Evolutionary conservation across 768 basidiomycete genomes (phyloP).

Genomic region (Hysterangium stoloniferum): DNA sequence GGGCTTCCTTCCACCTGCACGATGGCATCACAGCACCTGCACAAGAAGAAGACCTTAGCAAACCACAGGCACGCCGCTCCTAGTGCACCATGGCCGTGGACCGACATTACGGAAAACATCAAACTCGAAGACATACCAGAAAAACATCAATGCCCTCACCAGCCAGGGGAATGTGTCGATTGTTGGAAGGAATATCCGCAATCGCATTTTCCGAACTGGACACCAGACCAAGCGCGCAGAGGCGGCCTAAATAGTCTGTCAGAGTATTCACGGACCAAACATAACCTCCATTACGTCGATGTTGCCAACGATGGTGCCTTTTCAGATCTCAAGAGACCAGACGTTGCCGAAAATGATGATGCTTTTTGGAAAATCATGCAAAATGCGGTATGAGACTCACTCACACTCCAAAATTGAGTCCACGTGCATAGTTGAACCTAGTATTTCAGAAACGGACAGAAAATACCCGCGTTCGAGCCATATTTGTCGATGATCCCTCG

Average conservation of each 20-base stretch:
- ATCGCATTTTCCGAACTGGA: conserved; percentile 50
- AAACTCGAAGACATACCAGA: background rate
- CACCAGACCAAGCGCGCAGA: conserved; percentile 30
- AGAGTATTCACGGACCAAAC: background rate
- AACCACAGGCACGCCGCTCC: background rate
- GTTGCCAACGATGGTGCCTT: conserved; percentile 17
- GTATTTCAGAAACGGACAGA: conserved; percentile 23
- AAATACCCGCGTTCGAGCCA: conserved; percentile 36
- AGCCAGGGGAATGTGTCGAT: background rate
- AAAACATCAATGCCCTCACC: background rate
- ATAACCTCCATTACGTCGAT: conserved; percentile 9
- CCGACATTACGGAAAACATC: background rate
- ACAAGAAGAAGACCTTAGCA: no score
- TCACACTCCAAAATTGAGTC: conserved; percentile 24
- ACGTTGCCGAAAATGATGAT: conserved; percentile 14
- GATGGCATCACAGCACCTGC: no score
- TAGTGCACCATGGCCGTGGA: background rate
- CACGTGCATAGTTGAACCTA: no score
- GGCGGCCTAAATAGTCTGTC: conserved; percentile 23
- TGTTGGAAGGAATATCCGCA: conserved; percentile 40
- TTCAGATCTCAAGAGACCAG: background rate
- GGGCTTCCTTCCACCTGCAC: no score
- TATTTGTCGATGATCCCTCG: conserved; percentile 45
- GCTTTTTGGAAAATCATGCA: conserved; percentile 30
- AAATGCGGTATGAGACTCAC: conserved; percentile 31